phyloP scores from a whole-genome alignment of 2,329 filamentous ascomycete genomes.

The Teratosphaeria gauchensis region DNA sequence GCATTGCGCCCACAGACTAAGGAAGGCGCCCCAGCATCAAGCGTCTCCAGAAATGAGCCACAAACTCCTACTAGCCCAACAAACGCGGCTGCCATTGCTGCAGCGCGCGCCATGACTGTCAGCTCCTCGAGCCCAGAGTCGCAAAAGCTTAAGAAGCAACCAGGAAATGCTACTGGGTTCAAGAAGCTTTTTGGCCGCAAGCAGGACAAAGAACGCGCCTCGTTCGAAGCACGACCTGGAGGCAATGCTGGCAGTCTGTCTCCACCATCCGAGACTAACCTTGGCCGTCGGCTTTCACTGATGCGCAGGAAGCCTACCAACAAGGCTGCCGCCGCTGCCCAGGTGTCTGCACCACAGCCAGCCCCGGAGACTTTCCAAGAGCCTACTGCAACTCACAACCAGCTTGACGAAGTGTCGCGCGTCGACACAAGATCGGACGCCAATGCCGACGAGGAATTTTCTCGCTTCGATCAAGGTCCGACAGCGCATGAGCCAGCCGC shows the following conservation, averaged over 20 bases:
- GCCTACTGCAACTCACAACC: conserved; percentile 5
- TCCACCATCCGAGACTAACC: conserved; percentile 19
- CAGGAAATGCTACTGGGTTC: conserved; percentile 38
- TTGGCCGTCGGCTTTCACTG: conserved; percentile 32
- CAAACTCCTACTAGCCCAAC: conserved; percentile 6
- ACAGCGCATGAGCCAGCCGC: conserved; percentile 80
- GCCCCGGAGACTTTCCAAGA: conserved; percentile 7
- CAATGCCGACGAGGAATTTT: conserved; percentile 53
- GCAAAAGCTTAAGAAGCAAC: conserved; percentile 31
- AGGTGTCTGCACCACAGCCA: not conserved
- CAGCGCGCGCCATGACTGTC: conserved; percentile 20
- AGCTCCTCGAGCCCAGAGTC: conserved; percentile 22
- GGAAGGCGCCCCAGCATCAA: not conserved
- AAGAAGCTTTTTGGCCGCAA: conserved; percentile 56
- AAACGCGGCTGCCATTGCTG: conserved; percentile 21
- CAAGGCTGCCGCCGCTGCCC: not conserved
- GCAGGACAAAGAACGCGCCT: conserved; percentile 41
- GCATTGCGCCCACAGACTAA: conserved; percentile 28
- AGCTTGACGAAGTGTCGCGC: conserved; percentile 40
- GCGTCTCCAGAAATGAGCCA: not conserved
- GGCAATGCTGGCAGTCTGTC: conserved; percentile 14
- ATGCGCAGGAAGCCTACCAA: conserved; percentile 29
- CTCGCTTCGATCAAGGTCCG: conserved; percentile 79
- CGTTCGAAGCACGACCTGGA: conserved; percentile 43
- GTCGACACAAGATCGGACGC: conserved; percentile 50